Evolutionary conservation across 2,329 filamentous ascomycete genomes (phyloP), one percentile per base, ranked within the genome.

Genomic region (Mariannaea sp.): DNA sequence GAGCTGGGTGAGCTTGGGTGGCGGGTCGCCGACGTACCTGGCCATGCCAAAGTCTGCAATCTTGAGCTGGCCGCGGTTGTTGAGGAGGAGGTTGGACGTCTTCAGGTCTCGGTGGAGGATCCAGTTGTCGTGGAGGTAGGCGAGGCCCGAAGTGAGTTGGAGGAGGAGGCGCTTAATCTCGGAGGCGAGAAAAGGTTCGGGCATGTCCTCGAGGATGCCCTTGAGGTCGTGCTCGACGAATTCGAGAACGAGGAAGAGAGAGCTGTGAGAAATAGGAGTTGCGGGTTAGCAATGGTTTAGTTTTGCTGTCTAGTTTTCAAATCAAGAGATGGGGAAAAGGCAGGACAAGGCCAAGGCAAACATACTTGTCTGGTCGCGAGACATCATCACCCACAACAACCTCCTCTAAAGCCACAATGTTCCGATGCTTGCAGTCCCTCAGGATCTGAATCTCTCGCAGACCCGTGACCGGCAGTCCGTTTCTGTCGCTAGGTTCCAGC

Each of bases 21-120:
- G 79, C 4, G 93, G 92, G 62, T 90, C 85, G 44, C 89, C 89
- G 50, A 89, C 89, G 74, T 94, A 94, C 22, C 94, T 84, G 3
- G 94, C 93, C 91, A 99, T 97, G 71, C 94, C 94, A 69, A 99
- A 99, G 74, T 99, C 94, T 55, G 94, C 94, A 59, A 99, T 87
- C 73, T 97, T 97, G 72, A 99, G 87, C 70, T 89, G 87, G 39
- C 94, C 94, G 39, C 92, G 89, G 77, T 97, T 97, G 77, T 91
- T 95, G 75, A 99, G 88, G 40, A 99, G 85, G 40, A 99, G 85
- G 68, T 96, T 96, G 42, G 89, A 93, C 3, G 92, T 95, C 73
- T 96, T 96, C 66, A 96, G 84, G 73, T 97, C 92, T 51, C 92
- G 90, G 75, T 94, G 92, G 55, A 99, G 81, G 65, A 99, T 95